These are phyloP conservation scores for Chrysochromulina tobinii DNA, from an alignment of 78 protist species.

Conservation along the genomic window DNA sequence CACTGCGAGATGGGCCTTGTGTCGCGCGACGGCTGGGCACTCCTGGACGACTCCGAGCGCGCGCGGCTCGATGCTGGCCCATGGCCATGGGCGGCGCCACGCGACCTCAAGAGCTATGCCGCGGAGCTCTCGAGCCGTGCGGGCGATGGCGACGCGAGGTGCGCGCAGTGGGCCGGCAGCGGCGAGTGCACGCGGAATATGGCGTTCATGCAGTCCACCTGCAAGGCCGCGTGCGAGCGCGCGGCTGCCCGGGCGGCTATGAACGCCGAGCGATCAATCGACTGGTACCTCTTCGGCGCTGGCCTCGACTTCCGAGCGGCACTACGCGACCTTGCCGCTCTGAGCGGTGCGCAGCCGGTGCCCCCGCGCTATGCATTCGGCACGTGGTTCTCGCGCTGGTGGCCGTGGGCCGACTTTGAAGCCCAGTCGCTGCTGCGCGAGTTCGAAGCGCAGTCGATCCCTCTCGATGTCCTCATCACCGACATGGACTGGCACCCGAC, in stretches of 20 bases:
- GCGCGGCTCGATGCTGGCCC: background rate
- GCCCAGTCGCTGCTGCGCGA: background rate
- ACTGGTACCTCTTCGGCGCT: slow-evolving; percentile 62
- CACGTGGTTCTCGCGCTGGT: slow-evolving; percentile 46
- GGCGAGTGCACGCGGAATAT: background rate
- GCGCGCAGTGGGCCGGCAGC: background rate
- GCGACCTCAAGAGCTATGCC: background rate
- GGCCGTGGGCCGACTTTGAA: background rate
- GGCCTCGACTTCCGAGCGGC: slow-evolving; percentile 56
- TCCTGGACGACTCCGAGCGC: slow-evolving; percentile 39
- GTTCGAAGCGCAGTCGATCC: slow-evolving; percentile 14
- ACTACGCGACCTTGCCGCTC: slow-evolving; percentile 45
- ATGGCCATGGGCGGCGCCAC: slow-evolving; percentile 11
- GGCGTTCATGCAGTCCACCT: background rate
- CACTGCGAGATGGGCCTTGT: slow-evolving; percentile 63
- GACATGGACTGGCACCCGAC: slow-evolving; percentile 75
- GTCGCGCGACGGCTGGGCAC: slow-evolving; percentile 59
- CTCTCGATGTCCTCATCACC: slow-evolving; percentile 60
- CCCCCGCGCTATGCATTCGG: slow-evolving; percentile 52
- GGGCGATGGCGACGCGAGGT: background rate
- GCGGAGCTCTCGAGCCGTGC: background rate
- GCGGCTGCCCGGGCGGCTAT: background rate
- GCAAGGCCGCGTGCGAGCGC: background rate
- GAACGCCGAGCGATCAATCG: background rate
- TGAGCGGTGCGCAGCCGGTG: slow-evolving; percentile 42